Conservation (phyloP, 192 early-diverging fungal genomes). For the Fimicolochytrium jonesii region DNA sequence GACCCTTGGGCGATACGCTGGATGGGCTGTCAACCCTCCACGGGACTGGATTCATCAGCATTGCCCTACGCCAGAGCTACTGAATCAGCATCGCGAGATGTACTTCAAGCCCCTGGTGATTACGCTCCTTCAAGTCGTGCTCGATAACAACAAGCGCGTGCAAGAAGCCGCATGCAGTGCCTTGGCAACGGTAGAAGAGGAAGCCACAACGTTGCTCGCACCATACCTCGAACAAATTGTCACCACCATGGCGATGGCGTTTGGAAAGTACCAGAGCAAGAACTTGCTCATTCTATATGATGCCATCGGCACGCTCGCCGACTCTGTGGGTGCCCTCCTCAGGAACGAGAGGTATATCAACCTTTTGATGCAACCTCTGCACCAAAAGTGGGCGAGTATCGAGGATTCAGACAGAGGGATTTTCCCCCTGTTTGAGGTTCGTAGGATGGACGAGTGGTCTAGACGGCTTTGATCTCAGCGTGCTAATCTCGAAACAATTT, state of each 20-base stretch:
- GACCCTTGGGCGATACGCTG: conserved; percentile 91
- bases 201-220: conserved; percentile 71
- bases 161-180: conserved; percentile 97
- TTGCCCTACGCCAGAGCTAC: conserved; percentile 41
- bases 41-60: conserved; percentile 45
- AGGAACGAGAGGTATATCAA: conserved; percentile 78
- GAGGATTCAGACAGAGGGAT: conserved; percentile 84
- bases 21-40: conserved; percentile 57
- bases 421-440: conserved; percentile 93
- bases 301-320: conserved; percentile 95
- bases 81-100: conserved; percentile 38
- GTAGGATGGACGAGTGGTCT: too few species aligned
- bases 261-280: conserved; percentile 90
- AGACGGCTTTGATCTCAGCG: neutral
- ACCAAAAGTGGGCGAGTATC: conserved; percentile 79
- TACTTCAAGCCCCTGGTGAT: conserved; percentile 83
- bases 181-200: conserved; percentile 94
- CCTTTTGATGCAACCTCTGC: conserved; percentile 80
- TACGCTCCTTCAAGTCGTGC: conserved; percentile 59
- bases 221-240: conserved; percentile 91
- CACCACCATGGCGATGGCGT: conserved; percentile 72
- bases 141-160: conserved; percentile 96
- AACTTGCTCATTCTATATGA: conserved; percentile 96
- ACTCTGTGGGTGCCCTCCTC: conserved; percentile 79
- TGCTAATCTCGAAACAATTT: too few species aligned